These are phyloP conservation scores for Podospora pseudopauciseta DNA, from an alignment of 495 filamentous ascomycete genomes.

Conservation along the genomic window DNA sequence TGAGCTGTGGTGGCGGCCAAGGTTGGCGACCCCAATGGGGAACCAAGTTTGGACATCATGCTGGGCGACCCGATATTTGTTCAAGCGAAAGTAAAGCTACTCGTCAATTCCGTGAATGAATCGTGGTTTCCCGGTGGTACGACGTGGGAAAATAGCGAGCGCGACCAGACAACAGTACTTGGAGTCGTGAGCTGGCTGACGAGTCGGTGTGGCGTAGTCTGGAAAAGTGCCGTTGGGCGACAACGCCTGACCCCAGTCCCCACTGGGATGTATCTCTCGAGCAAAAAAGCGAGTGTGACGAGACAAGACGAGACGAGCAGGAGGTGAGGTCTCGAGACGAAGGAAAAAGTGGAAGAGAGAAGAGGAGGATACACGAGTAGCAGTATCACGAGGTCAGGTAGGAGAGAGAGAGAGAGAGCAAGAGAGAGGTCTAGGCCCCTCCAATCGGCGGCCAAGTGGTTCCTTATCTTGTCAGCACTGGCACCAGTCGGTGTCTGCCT, in stretches of 20 bases:
- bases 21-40: slow-evolving; percentile 37
- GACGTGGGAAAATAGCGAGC: not conserved
- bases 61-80: slow-evolving; percentile 8
- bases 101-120: not conserved
- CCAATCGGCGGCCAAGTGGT: not conserved
- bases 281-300: slow-evolving; percentile 15
- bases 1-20: slow-evolving; percentile 35
- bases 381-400: not conserved
- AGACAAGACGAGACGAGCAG: slow-evolving; percentile 5
- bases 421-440: not conserved
- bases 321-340: not conserved
- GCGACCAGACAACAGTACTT: not conserved
- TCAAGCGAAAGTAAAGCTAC: not conserved
- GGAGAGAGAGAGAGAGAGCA: not conserved
- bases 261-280: not conserved
- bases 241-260: not conserved
- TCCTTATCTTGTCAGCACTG: slow-evolving; percentile 1
- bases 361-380: not conserved
- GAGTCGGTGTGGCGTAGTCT: not conserved
- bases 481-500: not conserved
- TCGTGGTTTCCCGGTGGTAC: not conserved
- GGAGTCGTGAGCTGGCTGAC: not conserved
- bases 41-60: slow-evolving; percentile 39
- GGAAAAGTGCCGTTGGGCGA: not conserved
- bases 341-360: slow-evolving; percentile 7